These are phyloP conservation scores for Magnolia sinica DNA, from an alignment of 164 flowering plant genomes.

Conservation along the genomic window DNA sequence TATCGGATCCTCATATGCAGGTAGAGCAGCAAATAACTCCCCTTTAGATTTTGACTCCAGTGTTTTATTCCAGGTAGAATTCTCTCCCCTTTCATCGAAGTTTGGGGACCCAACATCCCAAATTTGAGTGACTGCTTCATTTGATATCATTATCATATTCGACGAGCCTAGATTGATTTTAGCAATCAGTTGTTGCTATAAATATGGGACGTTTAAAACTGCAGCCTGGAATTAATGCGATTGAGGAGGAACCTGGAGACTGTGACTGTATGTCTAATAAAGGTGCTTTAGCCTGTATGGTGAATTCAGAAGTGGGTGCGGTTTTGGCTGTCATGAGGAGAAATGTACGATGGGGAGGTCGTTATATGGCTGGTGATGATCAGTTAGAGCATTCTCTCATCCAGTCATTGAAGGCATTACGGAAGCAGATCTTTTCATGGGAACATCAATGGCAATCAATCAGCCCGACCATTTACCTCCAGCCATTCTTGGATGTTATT, in stretches of 20 bases:
- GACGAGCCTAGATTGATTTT: too few species aligned
- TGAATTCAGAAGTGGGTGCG: constrained; percentile 38
- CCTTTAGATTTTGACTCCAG: too few species aligned
- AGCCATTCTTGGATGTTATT: constrained; percentile 49
- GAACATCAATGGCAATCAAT: constrained; percentile 26
- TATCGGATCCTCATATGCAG: too few species aligned
- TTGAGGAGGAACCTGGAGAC: constrained; percentile 29
- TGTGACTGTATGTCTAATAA: constrained; percentile 18
- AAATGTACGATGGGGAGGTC: constrained; percentile 39
- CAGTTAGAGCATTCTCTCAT: constrained; percentile 36
- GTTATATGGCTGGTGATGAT: constrained; percentile 33
- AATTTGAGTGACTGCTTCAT: too few species aligned
- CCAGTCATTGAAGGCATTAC: constrained; percentile 27
- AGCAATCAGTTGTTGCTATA: not conserved
- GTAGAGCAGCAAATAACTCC: too few species aligned
- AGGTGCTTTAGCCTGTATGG: constrained; percentile 33
- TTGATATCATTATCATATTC: too few species aligned
- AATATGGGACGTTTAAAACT: constrained; percentile 31
- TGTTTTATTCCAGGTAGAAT: too few species aligned
- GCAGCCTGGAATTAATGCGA: constrained; percentile 26
- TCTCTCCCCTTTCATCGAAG: too few species aligned
- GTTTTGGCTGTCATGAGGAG: constrained; percentile 43
- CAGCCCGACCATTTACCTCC: constrained; percentile 33
- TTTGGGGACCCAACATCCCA: too few species aligned
- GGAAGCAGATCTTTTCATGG: constrained; percentile 33